Conservation (phyloP, 2,329 filamentous ascomycete genomes). For the Knufia petricola region DNA sequence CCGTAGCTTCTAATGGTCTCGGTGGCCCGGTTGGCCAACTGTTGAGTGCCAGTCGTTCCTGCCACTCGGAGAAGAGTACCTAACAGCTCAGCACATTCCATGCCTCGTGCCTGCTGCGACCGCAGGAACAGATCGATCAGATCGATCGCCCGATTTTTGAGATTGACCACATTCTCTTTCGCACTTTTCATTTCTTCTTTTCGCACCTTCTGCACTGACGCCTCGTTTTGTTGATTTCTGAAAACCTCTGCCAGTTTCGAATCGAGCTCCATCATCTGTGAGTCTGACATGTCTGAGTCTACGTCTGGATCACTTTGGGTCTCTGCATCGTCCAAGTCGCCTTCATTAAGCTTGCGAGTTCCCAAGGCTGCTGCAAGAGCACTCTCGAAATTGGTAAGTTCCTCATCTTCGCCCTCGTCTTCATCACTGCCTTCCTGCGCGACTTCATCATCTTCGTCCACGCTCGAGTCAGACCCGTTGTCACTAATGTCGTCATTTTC, state of each 20-base stretch:
- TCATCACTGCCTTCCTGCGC: constrained; percentile 34
- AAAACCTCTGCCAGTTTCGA: constrained; percentile 77
- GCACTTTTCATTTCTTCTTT: constrained; percentile 82
- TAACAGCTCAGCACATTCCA: constrained; percentile 59
- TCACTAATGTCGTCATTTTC: constrained; percentile 41
- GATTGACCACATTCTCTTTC: constrained; percentile 79
- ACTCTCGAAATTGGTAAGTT: constrained; percentile 57
- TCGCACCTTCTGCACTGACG: constrained; percentile 41
- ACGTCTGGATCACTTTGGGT: constrained; percentile 34
- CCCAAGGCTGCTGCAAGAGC: constrained; percentile 70
- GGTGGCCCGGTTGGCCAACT: constrained; percentile 62
- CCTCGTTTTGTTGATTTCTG: constrained; percentile 54
- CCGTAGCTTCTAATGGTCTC: constrained; percentile 65
- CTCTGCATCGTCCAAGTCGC: constrained; percentile 47
- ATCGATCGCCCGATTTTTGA: constrained; percentile 89
- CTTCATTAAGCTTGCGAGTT: constrained; percentile 51
- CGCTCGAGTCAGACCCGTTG: constrained; percentile 32
- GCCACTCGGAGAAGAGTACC: constrained; percentile 68
- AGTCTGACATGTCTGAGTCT: constrained; percentile 81
- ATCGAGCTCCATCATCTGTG: constrained; percentile 87
- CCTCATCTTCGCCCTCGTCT: constrained; percentile 36
- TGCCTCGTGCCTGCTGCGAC: constrained; percentile 57
- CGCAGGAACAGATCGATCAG: constrained; percentile 77
- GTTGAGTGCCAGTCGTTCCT: constrained; percentile 65
- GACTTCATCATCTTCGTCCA: constrained; percentile 26